Evolutionary conservation across 345 rosid genomes (phyloP).

Genomic region (Acer campestre): DNA sequence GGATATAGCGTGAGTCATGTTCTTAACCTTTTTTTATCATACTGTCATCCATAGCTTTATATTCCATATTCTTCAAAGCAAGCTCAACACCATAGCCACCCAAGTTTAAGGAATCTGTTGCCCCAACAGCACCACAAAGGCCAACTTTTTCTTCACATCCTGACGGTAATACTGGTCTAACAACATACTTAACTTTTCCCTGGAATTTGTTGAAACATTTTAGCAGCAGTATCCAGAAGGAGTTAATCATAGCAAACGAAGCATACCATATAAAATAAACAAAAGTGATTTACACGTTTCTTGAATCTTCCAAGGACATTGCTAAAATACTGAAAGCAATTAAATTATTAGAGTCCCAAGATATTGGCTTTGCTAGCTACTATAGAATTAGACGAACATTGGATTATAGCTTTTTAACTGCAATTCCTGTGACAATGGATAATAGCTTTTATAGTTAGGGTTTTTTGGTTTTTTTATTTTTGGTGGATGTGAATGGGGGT

Average conservation of each 20-base stretch:
- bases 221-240: slow-evolving; percentile 25
- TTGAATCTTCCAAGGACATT: background rate
- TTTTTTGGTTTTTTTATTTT: too few species aligned
- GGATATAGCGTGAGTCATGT: background rate
- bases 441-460: too few species aligned
- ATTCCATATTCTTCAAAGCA: slow-evolving; percentile 99
- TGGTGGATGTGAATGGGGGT: too few species aligned
- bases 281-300: background rate
- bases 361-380: background rate
- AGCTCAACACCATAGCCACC: slow-evolving; percentile 99
- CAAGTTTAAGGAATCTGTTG: slow-evolving; percentile 70
- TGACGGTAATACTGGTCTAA: slow-evolving; percentile 88
- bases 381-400: background rate
- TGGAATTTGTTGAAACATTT: slow-evolving; percentile 36
- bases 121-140: slow-evolving; percentile 84
- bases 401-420: too few species aligned
- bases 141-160: slow-evolving; percentile 80
- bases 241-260: background rate
- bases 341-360: background rate
- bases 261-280: background rate
- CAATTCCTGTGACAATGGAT: too few species aligned
- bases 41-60: slow-evolving; percentile 98
- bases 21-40: slow-evolving; percentile 82
- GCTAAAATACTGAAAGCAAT: background rate
- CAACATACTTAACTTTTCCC: slow-evolving; percentile 88